phyloP scores from a whole-genome alignment of 2,329 filamentous ascomycete species.

The Aspergillus sp. region DNA sequence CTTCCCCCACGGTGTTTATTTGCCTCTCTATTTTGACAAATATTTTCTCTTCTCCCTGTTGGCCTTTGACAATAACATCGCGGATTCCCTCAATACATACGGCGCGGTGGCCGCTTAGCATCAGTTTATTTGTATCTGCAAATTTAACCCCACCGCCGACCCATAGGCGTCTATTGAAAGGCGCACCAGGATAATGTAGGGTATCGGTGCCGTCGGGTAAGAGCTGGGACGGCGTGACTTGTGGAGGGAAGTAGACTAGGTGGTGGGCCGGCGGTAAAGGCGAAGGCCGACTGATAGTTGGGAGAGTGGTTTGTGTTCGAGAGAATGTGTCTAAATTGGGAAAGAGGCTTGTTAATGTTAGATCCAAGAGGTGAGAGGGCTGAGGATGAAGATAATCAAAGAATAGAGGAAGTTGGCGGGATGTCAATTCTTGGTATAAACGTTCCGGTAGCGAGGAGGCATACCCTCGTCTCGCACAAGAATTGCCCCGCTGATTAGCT shows the following conservation, averaged over 20 bases:
- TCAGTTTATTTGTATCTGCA: conserved; percentile 25
- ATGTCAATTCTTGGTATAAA: conserved; percentile 46
- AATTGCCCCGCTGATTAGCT: conserved; percentile 1
- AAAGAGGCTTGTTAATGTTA: conserved; percentile 60
- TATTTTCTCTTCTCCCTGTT: conserved; percentile 55
- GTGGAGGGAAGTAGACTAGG: conserved; percentile 81
- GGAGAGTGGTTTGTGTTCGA: conserved; percentile 31
- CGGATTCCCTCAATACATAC: conserved; percentile 49
- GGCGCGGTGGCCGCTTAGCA: conserved; percentile 37
- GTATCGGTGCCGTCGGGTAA: conserved; percentile 82
- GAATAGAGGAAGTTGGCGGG: conserved; percentile 49
- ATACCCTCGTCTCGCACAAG: conserved; percentile 18
- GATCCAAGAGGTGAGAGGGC: conserved; percentile 64
- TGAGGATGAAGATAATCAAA: conserved; percentile 62
- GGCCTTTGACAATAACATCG: conserved; percentile 52
- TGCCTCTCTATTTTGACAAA: conserved; percentile 61
- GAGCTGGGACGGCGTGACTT: conserved; percentile 61
- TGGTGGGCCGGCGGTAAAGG: conserved; percentile 62
- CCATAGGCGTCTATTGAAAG: conserved; percentile 82
- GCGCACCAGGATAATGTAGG: conserved; percentile 69
- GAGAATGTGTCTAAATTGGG: conserved; percentile 29
- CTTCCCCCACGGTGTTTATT: conserved; percentile 43
- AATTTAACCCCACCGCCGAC: conserved; percentile 73
- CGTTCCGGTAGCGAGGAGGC: conserved; percentile 40
- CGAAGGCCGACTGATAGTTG: conserved; percentile 31